Evolutionary conservation across 2,329 filamentous ascomycete species (phyloP).

Genomic region (Coniochaeta sp.): DNA sequence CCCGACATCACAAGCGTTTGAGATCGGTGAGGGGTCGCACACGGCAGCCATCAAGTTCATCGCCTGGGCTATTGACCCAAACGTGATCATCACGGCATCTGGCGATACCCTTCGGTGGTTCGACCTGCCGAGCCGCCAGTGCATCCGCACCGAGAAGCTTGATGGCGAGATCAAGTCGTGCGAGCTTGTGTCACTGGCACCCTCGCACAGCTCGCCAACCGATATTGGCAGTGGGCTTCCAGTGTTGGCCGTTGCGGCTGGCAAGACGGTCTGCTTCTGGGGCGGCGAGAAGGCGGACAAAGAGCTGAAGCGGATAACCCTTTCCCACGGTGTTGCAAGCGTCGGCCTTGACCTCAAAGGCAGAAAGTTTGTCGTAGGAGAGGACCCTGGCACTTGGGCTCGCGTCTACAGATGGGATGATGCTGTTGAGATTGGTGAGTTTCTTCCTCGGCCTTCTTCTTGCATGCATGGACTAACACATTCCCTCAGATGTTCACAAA

Average conservation of each 20-base stretch:
- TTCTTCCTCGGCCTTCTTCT: neutral
- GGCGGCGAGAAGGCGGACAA: slow-evolving; percentile 64
- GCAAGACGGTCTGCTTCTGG: slow-evolving; percentile 91
- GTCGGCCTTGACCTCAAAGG: slow-evolving; percentile 80
- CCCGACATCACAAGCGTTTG: slow-evolving; percentile 61
- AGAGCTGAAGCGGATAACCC: slow-evolving; percentile 70
- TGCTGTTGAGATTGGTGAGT: slow-evolving; percentile 66
- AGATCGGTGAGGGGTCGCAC: slow-evolving; percentile 82
- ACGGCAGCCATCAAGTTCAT: slow-evolving; percentile 90
- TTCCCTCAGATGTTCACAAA: slow-evolving; percentile 71
- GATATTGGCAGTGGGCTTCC: slow-evolving; percentile 62
- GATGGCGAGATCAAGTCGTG: slow-evolving; percentile 87
- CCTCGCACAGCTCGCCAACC: slow-evolving; percentile 47
- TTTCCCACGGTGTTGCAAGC: slow-evolving; percentile 81
- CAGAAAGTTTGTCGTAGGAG: slow-evolving; percentile 81
- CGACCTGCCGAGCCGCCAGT: slow-evolving; percentile 70
- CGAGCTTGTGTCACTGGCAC: slow-evolving; percentile 70
- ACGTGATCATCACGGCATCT: slow-evolving; percentile 82
- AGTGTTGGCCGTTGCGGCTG: slow-evolving; percentile 85
- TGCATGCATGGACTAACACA: neutral
- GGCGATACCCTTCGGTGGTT: slow-evolving; percentile 95
- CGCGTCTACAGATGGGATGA: slow-evolving; percentile 85
- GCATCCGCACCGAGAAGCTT: slow-evolving; percentile 69
- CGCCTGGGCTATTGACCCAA: slow-evolving; percentile 85
- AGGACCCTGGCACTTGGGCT: slow-evolving; percentile 93